phyloP scores from a whole-genome alignment of 805 yeast species.

The Hanseniaspora lachancei region DNA sequence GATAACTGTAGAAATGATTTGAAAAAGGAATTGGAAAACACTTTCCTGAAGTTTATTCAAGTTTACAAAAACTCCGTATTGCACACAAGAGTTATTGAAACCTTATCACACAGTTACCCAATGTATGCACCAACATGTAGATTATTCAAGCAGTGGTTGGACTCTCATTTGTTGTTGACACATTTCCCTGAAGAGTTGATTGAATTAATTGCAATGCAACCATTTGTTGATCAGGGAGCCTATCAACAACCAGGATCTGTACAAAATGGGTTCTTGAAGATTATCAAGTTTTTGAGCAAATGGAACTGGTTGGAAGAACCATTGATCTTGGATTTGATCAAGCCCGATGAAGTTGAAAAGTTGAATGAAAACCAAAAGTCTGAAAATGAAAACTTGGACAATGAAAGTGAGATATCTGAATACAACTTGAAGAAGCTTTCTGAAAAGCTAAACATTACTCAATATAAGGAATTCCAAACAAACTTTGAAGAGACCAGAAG shows the following conservation, averaged over 20 bases:
- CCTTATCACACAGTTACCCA: conserved; percentile 57
- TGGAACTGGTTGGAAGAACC: conserved; percentile 97
- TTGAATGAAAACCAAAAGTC: conserved; percentile 22
- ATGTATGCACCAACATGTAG: conserved; percentile 70
- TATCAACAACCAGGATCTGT: conserved; percentile 66
- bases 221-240: conserved; percentile 82
- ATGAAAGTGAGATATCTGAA: conserved; percentile 22
- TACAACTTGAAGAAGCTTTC: conserved; percentile 35
- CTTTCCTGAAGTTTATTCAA: conserved; percentile 50
- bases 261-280: conserved; percentile 67
- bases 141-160: conserved; percentile 79
- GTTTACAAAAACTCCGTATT: conserved; percentile 54
- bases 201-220: conserved; percentile 70
- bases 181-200: conserved; percentile 68
- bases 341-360: conserved; percentile 24
- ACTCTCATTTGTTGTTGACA: conserved; percentile 57
- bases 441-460: conserved; percentile 49
- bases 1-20: conserved; percentile 49
- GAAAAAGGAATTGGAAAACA: conserved; percentile 44
- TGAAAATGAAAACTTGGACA: conserved; percentile 21
- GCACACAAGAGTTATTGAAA: conserved; percentile 68
- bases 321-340: conserved; percentile 62
- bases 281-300: conserved; percentile 50
- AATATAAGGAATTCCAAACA: conserved; percentile 47
- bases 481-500: conserved; percentile 58